phyloP scores from a whole-genome alignment of 495 filamentous ascomycete genomes.

The Antarctomyces pellizariae region DNA sequence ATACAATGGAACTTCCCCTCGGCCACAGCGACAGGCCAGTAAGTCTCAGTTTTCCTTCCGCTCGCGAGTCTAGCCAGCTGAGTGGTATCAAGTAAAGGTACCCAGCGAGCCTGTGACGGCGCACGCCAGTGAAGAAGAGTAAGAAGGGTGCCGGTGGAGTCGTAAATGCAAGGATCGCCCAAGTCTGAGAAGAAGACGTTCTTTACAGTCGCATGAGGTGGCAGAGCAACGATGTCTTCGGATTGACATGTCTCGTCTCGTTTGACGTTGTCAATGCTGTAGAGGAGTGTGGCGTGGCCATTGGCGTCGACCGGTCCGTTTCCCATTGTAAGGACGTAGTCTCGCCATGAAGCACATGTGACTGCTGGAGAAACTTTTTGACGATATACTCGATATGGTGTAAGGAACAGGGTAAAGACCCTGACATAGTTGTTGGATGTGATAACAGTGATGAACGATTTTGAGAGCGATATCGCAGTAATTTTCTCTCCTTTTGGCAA shows the following conservation, averaged over 20 bases:
- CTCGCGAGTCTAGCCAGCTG: constrained; percentile 55
- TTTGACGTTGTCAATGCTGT: constrained; percentile 84
- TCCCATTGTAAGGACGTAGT: constrained; percentile 84
- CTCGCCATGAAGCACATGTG: constrained; percentile 74
- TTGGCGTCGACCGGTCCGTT: constrained; percentile 68
- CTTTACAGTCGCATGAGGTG: constrained; percentile 41
- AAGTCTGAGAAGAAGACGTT: constrained; percentile 78
- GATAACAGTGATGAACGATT: constrained; percentile 71
- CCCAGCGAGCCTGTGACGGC: constrained; percentile 68
- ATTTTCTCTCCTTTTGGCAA: constrained; percentile 64
- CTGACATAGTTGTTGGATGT: constrained; percentile 73
- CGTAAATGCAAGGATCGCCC: constrained; percentile 83
- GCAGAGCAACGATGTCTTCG: constrained; percentile 72
- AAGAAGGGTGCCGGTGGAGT: constrained; percentile 65
- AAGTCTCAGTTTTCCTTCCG: constrained; percentile 68
- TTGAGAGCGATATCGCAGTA: constrained; percentile 70
- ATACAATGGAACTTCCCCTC: constrained; percentile 92
- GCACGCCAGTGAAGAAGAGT: constrained; percentile 79
- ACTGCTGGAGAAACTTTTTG: constrained; percentile 79
- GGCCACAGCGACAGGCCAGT: constrained; percentile 90
- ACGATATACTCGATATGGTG: constrained; percentile 67
- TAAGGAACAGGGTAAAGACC: constrained; percentile 79
- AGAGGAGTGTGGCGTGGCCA: constrained; percentile 50
- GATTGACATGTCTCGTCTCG: constrained; percentile 79
- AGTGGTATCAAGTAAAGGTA: constrained; percentile 75